phyloP scores from a whole-genome alignment of 768 basidiomycete species.

The Paxillus rubicundulus region DNA sequence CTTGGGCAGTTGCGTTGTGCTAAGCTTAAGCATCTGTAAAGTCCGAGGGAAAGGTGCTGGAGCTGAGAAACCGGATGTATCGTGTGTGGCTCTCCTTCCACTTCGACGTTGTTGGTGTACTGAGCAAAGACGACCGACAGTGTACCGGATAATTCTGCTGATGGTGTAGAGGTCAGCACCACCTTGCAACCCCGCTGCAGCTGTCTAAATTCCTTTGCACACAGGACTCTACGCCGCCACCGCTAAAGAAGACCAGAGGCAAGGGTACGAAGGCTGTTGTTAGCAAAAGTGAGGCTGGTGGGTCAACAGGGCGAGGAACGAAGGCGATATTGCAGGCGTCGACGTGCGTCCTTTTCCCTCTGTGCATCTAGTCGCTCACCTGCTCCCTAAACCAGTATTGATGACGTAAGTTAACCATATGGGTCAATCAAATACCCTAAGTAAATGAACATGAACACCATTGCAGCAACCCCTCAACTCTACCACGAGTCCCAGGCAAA shows the following conservation, averaged over 20 bases:
- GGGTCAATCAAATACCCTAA: slow-evolving; percentile 16
- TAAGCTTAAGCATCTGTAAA: slow-evolving; percentile 9
- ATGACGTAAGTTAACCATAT: slow-evolving; percentile 31
- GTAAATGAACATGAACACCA: slow-evolving; percentile 9
- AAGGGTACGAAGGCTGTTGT: slow-evolving; percentile 19
- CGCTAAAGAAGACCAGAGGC: slow-evolving; percentile 43
- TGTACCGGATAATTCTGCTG: slow-evolving; percentile 14
- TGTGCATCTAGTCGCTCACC: background rate
- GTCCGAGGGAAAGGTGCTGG: slow-evolving; percentile 14
- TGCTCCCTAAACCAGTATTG: slow-evolving; percentile 20
- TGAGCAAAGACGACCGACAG: slow-evolving; percentile 12
- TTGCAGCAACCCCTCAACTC: slow-evolving; percentile 27
- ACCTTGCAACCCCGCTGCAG: background rate
- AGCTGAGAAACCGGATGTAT: slow-evolving; percentile 5
- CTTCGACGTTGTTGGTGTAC: background rate
- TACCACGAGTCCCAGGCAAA: slow-evolving; percentile 21
- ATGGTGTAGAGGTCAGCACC: slow-evolving; percentile 24
- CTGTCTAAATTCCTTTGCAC: slow-evolving; percentile 5
- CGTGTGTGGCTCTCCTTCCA: slow-evolving; percentile 23
- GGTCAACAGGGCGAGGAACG: slow-evolving; percentile 13
- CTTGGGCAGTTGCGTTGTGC: slow-evolving; percentile 13
- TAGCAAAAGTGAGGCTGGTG: slow-evolving; percentile 5
- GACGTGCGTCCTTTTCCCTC: slow-evolving; percentile 11
- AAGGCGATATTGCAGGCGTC: slow-evolving; percentile 16
- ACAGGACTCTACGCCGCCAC: slow-evolving; percentile 21